Conservation (phyloP, 306 rosid genomes). For the Medicago ruthenica region DNA sequence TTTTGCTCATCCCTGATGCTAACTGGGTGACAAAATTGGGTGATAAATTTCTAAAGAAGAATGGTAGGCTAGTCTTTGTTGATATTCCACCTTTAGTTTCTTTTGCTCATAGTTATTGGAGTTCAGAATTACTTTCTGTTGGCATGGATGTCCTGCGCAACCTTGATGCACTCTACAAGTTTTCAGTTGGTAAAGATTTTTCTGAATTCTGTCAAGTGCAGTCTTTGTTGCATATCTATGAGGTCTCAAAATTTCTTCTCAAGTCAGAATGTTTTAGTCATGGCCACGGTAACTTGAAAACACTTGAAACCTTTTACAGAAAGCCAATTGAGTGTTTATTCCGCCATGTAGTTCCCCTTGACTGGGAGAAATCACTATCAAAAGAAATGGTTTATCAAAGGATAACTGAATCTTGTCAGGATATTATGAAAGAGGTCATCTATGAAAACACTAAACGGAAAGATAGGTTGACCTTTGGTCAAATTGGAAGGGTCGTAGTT, state of each 20-base stretch:
- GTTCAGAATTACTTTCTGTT: constrained; percentile 55
- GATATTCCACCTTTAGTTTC: constrained; percentile 47
- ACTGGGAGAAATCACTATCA: constrained; percentile 48
- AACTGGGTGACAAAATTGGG: constrained; percentile 56
- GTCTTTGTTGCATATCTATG: constrained; percentile 51
- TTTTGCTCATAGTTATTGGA: constrained; percentile 62
- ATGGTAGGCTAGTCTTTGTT: constrained; percentile 49
- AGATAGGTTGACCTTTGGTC: constrained; percentile 39
- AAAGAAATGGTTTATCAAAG: constrained; percentile 52
- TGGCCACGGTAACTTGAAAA: neutral
- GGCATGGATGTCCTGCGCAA: constrained; percentile 58
- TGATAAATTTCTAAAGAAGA: constrained; percentile 40
- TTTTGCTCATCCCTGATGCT: constrained; percentile 62
- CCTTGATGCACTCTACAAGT: constrained; percentile 50
- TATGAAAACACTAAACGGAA: constrained; percentile 33
- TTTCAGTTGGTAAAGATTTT: constrained; percentile 17
- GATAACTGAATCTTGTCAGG: constrained; percentile 42
- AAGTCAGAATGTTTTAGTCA: constrained; percentile 40
- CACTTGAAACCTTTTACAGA: constrained; percentile 30
- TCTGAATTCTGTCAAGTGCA: constrained; percentile 41
- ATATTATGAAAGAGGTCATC: constrained; percentile 40
- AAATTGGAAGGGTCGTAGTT: no score
- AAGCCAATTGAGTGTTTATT: constrained; percentile 40
- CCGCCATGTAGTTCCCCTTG: constrained; percentile 48
- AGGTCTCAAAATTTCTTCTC: constrained; percentile 56